Evolutionary conservation across 768 basidiomycete species (phyloP).

Genomic region (Antrodiella citrinella): DNA sequence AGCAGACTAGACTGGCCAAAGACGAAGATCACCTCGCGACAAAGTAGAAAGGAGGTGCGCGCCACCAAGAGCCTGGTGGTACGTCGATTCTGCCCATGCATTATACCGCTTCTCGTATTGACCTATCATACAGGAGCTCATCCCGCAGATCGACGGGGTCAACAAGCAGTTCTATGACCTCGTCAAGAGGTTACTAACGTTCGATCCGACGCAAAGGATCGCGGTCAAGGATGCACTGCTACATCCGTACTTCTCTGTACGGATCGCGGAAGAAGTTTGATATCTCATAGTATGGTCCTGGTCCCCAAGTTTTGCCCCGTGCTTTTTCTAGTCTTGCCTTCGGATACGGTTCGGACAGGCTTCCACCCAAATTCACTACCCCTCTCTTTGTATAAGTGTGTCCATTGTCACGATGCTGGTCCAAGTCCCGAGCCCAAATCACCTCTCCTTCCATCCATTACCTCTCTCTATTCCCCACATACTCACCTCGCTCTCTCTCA

Average conservation of each 20-base stretch:
- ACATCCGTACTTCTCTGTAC: constrained; percentile 77
- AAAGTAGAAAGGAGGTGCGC: constrained; percentile 91
- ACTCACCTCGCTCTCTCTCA: constrained; percentile 1
- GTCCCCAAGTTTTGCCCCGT: constrained; percentile 4
- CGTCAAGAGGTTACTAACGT: constrained; percentile 78
- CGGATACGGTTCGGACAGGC: not conserved
- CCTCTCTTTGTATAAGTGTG: not conserved
- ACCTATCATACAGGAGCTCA: constrained; percentile 59
- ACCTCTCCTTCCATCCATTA: constrained; percentile 11
- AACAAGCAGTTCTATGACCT: constrained; percentile 83
- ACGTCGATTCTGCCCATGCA: too few species aligned
- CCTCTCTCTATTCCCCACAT: constrained; percentile 15
- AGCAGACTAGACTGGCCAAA: constrained; percentile 89
- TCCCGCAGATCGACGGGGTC: constrained; percentile 63
- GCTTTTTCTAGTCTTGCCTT: not conserved
- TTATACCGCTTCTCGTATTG: not conserved
- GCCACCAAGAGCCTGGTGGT: constrained; percentile 75
- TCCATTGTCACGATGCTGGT: not conserved
- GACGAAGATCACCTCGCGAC: constrained; percentile 66
- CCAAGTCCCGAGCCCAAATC: too few species aligned
- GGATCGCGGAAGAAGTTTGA: constrained; percentile 63
- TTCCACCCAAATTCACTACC: not conserved
- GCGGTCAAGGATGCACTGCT: constrained; percentile 81
- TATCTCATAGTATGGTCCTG: constrained; percentile 9
- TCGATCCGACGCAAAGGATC: constrained; percentile 84